phyloP scores from a whole-genome alignment of 805 yeast genomes.

The Henningerozyma blattae region DNA sequence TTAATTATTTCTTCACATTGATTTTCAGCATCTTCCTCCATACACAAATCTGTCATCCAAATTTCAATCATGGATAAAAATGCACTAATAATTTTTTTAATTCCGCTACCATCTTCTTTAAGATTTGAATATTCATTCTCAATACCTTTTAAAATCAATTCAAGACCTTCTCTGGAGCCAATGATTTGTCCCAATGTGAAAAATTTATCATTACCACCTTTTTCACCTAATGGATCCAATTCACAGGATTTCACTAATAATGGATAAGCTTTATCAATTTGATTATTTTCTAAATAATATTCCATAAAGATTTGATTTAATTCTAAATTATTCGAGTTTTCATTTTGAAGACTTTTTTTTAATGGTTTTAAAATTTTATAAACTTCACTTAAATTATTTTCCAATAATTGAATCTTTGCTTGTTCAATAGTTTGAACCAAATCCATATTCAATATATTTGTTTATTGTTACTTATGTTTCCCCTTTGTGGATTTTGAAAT shows the following conservation, averaged over 20 bases:
- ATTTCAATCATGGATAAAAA: constrained; percentile 79
- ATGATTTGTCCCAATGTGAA: constrained; percentile 83
- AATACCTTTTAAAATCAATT: constrained; percentile 51
- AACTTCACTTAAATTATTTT: constrained; percentile 25
- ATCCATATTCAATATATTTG: constrained; percentile 7
- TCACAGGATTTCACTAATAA: constrained; percentile 48
- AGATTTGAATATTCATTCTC: constrained; percentile 22
- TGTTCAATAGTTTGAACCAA: constrained; percentile 7
- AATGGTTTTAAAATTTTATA: constrained; percentile 25
- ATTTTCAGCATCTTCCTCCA: constrained; percentile 80
- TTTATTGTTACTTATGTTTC: neutral
- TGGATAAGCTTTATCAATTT: constrained; percentile 66
- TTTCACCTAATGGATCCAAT: constrained; percentile 51
- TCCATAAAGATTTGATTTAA: constrained; percentile 58
- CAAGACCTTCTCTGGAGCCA: constrained; percentile 70
- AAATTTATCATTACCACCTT: constrained; percentile 67
- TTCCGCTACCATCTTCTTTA: constrained; percentile 25
- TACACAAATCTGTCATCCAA: constrained; percentile 96
- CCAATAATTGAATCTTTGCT: constrained; percentile 16
- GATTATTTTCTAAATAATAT: constrained; percentile 64
- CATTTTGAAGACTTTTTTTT: constrained; percentile 15
- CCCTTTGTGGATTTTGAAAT: no score
- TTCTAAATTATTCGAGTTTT: constrained; percentile 28
- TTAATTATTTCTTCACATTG: constrained; percentile 64
- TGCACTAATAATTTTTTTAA: constrained; percentile 61